phyloP scores from a whole-genome alignment of 2,329 filamentous ascomycete genomes.

The Alternaria metachromatica region DNA sequence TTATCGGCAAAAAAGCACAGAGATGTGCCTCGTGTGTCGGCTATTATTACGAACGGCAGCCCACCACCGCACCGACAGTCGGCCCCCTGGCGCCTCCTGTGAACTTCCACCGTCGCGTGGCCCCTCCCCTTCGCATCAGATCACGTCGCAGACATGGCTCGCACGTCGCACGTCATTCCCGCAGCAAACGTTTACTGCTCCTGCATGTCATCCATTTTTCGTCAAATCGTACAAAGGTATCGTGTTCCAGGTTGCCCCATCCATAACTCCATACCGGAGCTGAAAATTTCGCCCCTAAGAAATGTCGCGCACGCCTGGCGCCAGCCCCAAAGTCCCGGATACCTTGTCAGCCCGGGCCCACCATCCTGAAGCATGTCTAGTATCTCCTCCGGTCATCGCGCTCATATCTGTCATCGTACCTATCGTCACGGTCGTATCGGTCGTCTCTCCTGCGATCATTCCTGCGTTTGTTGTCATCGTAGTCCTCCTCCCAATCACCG shows the following conservation, averaged over 20 bases:
- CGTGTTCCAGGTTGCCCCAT: not conserved
- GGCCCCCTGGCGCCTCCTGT: conserved; percentile 7
- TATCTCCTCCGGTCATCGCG: not conserved
- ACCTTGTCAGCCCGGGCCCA: conserved; percentile 1
- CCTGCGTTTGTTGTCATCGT: not conserved
- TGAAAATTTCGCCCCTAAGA: not conserved
- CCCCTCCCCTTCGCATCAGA: conserved; percentile 16
- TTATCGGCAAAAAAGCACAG: conserved; percentile 6
- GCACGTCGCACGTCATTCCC: conserved; percentile 16
- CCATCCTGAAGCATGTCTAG: not conserved
- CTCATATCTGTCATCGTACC: conserved; percentile 7
- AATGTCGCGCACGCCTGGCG: not conserved
- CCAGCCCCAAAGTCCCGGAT: not conserved
- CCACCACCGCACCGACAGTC: conserved; percentile 1
- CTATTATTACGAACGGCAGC: conserved; percentile 3
- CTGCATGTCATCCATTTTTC: not conserved
- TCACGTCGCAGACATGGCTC: conserved; percentile 17
- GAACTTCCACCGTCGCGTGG: conserved; percentile 12
- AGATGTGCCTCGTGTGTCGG: conserved; percentile 1
- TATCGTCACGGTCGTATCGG: conserved; percentile 7
- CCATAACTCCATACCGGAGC: not conserved
- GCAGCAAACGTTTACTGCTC: conserved; percentile 3
- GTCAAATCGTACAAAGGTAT: not conserved
- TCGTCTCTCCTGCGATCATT: not conserved
- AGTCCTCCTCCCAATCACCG: conserved; percentile 15